Percentiles rank a stretch among this genome's conserved stretches.
phyloP scores from a whole-genome alignment of 495 filamentous ascomycete genomes.

The Lasiosphaeria ovina region DNA sequence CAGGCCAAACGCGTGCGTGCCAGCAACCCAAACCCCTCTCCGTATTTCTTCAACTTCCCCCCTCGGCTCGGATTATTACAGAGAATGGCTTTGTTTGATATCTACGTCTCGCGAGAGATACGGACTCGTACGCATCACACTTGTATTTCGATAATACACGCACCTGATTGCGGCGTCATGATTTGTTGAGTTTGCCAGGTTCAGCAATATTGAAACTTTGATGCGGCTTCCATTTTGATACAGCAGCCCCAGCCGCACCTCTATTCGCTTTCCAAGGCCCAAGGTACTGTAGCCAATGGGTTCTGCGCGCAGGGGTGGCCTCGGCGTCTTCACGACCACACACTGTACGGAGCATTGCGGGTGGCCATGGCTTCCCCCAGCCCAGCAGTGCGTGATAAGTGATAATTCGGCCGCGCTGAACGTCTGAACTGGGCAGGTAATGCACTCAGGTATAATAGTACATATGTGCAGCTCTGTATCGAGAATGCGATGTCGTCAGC shows the following conservation, averaged over 20 bases:
- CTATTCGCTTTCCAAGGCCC: not conserved
- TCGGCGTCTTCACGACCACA: not conserved
- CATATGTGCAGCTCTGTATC: too few species aligned
- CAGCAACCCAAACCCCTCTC: not conserved
- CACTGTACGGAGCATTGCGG: not conserved
- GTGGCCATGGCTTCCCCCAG: not conserved
- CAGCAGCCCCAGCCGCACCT: not conserved
- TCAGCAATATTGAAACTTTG: not conserved
- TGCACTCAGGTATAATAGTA: too few species aligned
- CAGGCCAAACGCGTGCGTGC: not conserved
- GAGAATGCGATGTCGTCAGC: too few species aligned
- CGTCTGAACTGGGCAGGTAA: too few species aligned
- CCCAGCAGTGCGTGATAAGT: not conserved
- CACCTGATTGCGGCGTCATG: not conserved
- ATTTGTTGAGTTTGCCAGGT: not conserved
- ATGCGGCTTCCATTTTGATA: too few species aligned
- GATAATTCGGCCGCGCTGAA: not conserved
- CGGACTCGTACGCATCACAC: not conserved
- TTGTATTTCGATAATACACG: not conserved
- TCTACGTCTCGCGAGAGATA: not conserved
- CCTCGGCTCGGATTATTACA: not conserved
- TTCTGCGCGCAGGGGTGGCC: not conserved
- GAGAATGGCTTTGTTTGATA: constrained; percentile 3
- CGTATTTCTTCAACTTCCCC: not conserved
- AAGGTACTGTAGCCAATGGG: not conserved